Evolutionary conservation across 2,329 filamentous ascomycete species (phyloP).

Genomic region (Neobulgaria alba): DNA sequence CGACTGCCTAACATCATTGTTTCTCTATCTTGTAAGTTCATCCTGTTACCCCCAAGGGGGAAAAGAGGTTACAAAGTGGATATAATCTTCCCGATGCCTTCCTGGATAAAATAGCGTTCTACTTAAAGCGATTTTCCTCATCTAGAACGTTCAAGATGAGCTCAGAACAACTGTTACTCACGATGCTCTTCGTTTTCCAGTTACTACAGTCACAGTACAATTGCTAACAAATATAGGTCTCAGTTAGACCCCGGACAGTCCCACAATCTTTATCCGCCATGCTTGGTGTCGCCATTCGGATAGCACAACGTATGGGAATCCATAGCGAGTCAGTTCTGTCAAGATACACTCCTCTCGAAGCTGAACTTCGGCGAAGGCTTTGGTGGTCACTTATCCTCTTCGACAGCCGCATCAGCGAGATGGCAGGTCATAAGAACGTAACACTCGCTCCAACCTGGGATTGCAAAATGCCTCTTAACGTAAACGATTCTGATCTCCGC

Average conservation of each 20-base stretch:
- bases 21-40: slow-evolving; percentile 42
- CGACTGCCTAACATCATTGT: slow-evolving; percentile 42
- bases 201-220: too few relatives aligned
- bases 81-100: too few relatives aligned
- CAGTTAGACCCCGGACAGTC: slow-evolving; percentile 36
- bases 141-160: too few relatives aligned
- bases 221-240: slow-evolving; percentile 19
- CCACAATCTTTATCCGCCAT: slow-evolving; percentile 53
- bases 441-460: slow-evolving; percentile 39
- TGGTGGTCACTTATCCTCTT: slow-evolving; percentile 67
- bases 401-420: slow-evolving; percentile 60
- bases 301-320: slow-evolving; percentile 61
- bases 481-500: slow-evolving; percentile 53
- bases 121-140: too few relatives aligned
- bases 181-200: too few relatives aligned
- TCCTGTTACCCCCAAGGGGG: not conserved
- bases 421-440: slow-evolving; percentile 41
- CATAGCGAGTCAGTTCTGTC: slow-evolving; percentile 49
- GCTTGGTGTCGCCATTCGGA: slow-evolving; percentile 56
- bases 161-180: too few relatives aligned
- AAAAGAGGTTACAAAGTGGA: too few relatives aligned
- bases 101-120: too few relatives aligned
- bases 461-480: slow-evolving; percentile 49
- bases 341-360: slow-evolving; percentile 45
- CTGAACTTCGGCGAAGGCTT: slow-evolving; percentile 60